phyloP scores from a whole-genome alignment of 1,284 basidiomycete species.

The Naganishia albida region DNA sequence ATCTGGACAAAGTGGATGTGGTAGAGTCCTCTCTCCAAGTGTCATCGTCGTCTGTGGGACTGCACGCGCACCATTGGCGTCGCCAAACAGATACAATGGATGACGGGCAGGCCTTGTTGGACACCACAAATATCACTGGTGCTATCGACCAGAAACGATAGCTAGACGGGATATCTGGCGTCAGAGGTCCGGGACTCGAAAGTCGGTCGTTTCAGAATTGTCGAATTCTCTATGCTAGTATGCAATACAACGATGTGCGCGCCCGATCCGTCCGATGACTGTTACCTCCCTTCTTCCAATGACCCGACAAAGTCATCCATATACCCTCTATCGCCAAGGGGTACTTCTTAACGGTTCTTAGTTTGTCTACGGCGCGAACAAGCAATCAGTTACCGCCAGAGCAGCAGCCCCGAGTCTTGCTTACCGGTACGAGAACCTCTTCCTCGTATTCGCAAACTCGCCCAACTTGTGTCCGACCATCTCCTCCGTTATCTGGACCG shows the following conservation, averaged over 20 bases:
- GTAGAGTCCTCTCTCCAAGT: neutral
- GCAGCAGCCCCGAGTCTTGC: constrained; percentile 27
- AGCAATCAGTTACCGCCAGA: neutral
- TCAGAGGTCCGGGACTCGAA: no score
- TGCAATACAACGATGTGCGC: constrained; percentile 25
- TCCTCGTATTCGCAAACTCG: constrained; percentile 86
- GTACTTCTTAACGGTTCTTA: constrained; percentile 32
- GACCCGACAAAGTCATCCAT: no score
- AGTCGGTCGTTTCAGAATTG: no score
- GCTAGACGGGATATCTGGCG: no score
- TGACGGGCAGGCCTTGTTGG: no score
- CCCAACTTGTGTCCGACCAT: constrained; percentile 99
- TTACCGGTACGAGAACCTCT: constrained; percentile 57
- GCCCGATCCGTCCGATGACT: neutral
- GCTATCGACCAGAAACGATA: no score
- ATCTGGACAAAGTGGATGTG: constrained; percentile 72
- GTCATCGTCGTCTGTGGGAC: neutral
- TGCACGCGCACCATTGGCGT: no score
- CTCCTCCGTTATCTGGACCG: constrained; percentile 85
- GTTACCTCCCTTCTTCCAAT: neutral
- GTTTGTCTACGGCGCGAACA: constrained; percentile 26
- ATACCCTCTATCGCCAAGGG: no score
- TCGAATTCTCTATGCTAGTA: constrained; percentile 9
- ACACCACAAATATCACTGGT: no score
- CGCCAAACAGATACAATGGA: no score